Percentiles rank a stretch among this genome's conserved stretches.
phyloP scores from a whole-genome alignment of 345 rosid genomes.

The Hibiscus trionum region DNA sequence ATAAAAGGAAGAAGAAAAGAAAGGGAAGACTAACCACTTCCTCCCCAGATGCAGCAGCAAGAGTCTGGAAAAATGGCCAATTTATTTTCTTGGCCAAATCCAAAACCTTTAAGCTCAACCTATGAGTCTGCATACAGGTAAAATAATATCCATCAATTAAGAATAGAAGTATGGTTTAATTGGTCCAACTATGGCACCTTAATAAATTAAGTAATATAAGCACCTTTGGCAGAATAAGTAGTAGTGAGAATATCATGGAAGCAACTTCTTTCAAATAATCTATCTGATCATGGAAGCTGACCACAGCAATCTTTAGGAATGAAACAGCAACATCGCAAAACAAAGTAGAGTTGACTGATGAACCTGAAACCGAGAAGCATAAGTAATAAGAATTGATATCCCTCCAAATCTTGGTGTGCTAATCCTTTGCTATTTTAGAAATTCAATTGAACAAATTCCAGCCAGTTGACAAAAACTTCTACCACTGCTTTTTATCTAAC shows the following conservation, averaged over 20 bases:
- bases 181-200: background rate
- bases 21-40: constrained; percentile 36
- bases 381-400: constrained; percentile 5
- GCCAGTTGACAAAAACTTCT: background rate
- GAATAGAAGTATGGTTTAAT: background rate
- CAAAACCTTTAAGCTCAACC: constrained; percentile 48
- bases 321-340: constrained; percentile 53
- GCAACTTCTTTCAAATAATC: constrained; percentile 49
- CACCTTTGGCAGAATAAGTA: constrained; percentile 69
- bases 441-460: background rate
- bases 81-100: constrained; percentile 49
- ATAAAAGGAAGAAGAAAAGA: background rate
- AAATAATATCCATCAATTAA: background rate
- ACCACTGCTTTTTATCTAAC: background rate
- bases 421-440: background rate
- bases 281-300: constrained; percentile 32
- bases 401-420: background rate
- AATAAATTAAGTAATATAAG: constrained; percentile 5
- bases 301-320: constrained; percentile 44
- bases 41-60: constrained; percentile 31
- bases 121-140: constrained; percentile 50
- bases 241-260: constrained; percentile 65
- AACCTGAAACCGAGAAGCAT: constrained; percentile 36
- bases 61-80: constrained; percentile 59
- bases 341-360: constrained; percentile 33